phyloP scores from a whole-genome alignment of 441 rosid species.

The Pelargonium australe region DNA sequence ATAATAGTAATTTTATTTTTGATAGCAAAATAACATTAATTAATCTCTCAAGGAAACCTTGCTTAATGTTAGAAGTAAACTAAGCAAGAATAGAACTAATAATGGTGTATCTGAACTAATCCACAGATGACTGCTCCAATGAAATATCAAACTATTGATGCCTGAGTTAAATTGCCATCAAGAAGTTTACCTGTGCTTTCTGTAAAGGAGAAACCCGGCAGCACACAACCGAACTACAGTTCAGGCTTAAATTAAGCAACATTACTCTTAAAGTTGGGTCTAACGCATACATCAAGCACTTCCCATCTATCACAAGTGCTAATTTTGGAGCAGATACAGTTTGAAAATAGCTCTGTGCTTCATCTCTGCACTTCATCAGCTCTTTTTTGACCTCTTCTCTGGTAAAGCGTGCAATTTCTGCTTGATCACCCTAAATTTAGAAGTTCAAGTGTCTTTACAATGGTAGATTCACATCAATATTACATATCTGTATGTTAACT shows the following conservation, averaged over 20 bases:
- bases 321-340: conserved; percentile 70
- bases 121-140: conserved; percentile 6
- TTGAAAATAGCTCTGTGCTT: conserved; percentile 58
- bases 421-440: conserved; percentile 52
- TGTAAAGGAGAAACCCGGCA: conserved; percentile 99
- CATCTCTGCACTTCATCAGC: conserved; percentile 73
- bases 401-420: conserved; percentile 79
- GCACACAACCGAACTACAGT: conserved; percentile 94
- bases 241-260: conserved; percentile 91
- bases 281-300: conserved; percentile 95
- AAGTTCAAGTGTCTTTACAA: conserved; percentile 7
- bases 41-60: not conserved
- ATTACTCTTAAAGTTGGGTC: conserved; percentile 80
- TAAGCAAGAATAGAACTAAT: not conserved
- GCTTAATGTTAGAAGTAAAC: not conserved
- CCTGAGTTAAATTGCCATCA: not conserved
- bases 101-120: conserved; percentile 1
- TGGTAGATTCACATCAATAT: not conserved
- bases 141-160: not conserved
- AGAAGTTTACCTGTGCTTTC: conserved; percentile 83
- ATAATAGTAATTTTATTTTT: not conserved
- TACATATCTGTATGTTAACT: conserved; percentile 8
- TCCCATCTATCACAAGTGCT: conserved; percentile 89
- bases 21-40: not conserved
- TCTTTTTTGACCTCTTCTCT: conserved; percentile 78